Evolutionary conservation across 768 basidiomycete genomes (phyloP), one percentile per base, ranked within the genome.

Genomic region (Clavaria fumosa): DNA sequence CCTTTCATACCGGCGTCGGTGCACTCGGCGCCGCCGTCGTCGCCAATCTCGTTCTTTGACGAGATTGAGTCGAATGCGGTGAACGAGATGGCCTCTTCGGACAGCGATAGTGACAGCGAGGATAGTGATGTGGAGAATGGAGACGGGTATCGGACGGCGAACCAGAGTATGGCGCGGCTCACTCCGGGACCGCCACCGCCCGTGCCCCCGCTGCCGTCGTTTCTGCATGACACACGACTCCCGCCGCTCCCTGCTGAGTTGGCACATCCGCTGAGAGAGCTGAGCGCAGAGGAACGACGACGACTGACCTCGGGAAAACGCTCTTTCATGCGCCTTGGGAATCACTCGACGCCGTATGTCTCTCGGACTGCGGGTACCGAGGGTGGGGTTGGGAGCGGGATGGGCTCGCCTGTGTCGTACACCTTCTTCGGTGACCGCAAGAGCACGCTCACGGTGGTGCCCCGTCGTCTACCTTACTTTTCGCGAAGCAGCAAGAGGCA

Each of bases 21-120:
- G 12, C 70, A 70, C 40, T 72, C 74, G 30, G 75, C 71, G 23
- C 77, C 78, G 10, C 73, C 76, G 2, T 63, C 72, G 4, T 74
- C 78, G 10, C 71, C 77, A 0, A 68, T 72, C 18, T 71, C 72
- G 21, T 83, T 83, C 63, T 83, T 84, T 53, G 79, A 84, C 56
- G 69, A 59, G 43, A 74, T 83, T 31, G 76, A 82, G 46, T 58
- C 66, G 11, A 72, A 78, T 31, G 70, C 70, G 4, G 77, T 77
- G 53, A 77, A 70, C 46, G 80, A 77, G 44, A 57, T 78, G 37
- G 78, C 77, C 42, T 69, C 73, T 20, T 71, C 74, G 17, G 72
- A 71, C 15, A 70, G 67, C 19, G 61, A 62, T 15, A 46, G 51
- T 44, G 47, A 50, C 35, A 53, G 48, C 51, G 34, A 47, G 26